Evolutionary conservation across 345 rosid species (phyloP).

Genomic region (Bruguiera sexangula): DNA sequence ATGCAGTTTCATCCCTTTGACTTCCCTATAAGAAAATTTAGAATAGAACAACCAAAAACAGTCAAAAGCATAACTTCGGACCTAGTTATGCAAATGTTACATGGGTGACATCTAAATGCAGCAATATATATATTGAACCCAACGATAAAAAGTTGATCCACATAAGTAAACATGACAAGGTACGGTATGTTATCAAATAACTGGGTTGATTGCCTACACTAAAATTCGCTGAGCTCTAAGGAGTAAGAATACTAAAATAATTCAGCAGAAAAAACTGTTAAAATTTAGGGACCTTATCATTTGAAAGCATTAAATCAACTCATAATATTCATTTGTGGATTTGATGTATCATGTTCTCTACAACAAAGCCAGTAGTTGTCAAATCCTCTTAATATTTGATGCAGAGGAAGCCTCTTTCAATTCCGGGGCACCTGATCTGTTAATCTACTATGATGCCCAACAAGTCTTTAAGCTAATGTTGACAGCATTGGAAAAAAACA

Average conservation of each 20-base stretch:
- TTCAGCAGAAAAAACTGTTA: slow-evolving; percentile 11
- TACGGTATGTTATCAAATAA: neutral
- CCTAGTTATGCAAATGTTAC: neutral
- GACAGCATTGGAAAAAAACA: neutral
- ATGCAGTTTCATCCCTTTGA: neutral
- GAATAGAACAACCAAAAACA: slow-evolving; percentile 8
- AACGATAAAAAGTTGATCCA: neutral
- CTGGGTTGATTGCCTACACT: slow-evolving; percentile 54
- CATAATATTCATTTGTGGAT: neutral
- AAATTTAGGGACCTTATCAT: slow-evolving; percentile 1
- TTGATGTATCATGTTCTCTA: neutral
- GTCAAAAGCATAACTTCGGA: neutral
- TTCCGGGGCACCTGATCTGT: slow-evolving; percentile 1
- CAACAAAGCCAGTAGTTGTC: neutral
- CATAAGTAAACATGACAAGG: neutral
- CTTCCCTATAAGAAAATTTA: slow-evolving; percentile 44
- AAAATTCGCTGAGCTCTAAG: slow-evolving; percentile 56
- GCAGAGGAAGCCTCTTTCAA: neutral
- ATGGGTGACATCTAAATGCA: neutral
- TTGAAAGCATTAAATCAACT: neutral
- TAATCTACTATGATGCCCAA: neutral
- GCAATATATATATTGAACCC: neutral
- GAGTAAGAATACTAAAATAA: slow-evolving; percentile 75
- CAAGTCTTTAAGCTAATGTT: neutral
- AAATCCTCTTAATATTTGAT: neutral